These are phyloP conservation scores for Vaccinium vitisidaea DNA, from an alignment of 148 eudicot species.

Conservation along the genomic window DNA sequence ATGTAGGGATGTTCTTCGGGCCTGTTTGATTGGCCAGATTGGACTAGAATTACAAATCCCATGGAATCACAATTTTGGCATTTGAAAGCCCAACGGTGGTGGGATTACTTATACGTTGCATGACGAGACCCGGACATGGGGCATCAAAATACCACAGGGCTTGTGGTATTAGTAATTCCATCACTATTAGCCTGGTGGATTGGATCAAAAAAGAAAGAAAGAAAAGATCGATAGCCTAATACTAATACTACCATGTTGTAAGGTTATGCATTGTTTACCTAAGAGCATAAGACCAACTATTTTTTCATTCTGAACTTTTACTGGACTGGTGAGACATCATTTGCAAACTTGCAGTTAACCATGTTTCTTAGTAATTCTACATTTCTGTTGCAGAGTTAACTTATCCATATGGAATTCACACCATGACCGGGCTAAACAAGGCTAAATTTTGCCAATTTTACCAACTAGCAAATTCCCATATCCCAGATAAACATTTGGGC, in stretches of 20 bases:
- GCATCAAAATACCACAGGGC: background rate
- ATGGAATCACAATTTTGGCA: background rate
- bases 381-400: slow-evolving; percentile 60
- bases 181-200: background rate
- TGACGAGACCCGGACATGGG: background rate
- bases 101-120: background rate
- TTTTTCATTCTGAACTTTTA: background rate
- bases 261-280: background rate
- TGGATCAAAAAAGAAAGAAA: too few species aligned
- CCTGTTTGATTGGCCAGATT: background rate
- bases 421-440: slow-evolving; percentile 41
- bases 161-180: background rate
- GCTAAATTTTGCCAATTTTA: too few species aligned
- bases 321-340: background rate
- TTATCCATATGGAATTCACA: slow-evolving; percentile 71
- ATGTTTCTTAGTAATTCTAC: background rate
- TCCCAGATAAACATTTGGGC: too few species aligned
- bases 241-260: background rate
- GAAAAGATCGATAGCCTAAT: background rate
- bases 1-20: background rate
- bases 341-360: background rate
- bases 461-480: too few species aligned
- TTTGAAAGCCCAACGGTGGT: background rate
- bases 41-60: background rate
- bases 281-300: background rate